Percentiles rank a stretch among this genome's conserved stretches.
Conservation (phyloP, 1,284 basidiomycete species). For the Porodaedalea pini region DNA sequence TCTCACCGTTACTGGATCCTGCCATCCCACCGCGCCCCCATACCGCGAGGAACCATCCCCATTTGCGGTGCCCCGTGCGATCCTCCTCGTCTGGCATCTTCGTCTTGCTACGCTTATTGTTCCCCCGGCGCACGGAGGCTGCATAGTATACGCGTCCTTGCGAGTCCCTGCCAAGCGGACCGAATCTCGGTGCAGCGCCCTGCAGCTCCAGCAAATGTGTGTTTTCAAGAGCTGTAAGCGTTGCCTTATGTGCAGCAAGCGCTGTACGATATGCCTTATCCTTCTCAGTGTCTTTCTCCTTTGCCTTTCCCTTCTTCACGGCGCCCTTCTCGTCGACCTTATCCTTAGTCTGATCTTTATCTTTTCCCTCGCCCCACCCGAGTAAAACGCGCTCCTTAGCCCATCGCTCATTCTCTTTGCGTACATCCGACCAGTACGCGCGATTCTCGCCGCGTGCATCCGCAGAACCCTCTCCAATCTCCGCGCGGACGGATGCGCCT, state of each 20-base stretch:
- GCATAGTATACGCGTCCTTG: constrained; percentile 39
- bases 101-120: constrained; percentile 29
- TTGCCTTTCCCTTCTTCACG: neutral
- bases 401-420: constrained; percentile 44
- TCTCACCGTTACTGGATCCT: neutral
- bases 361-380: constrained; percentile 28
- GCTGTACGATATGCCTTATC: constrained; percentile 5
- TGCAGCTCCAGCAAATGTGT: constrained; percentile 29
- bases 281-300: neutral
- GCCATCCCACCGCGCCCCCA: constrained; percentile 51
- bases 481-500: constrained; percentile 48
- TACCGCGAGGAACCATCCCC: constrained; percentile 72
- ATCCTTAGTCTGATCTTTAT: constrained; percentile 26
- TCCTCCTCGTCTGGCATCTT: constrained; percentile 44
- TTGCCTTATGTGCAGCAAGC: constrained; percentile 28
- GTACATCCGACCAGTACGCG: constrained; percentile 45
- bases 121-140: constrained; percentile 27
- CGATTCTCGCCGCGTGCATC: constrained; percentile 51
- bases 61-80: constrained; percentile 46
- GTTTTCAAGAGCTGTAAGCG: constrained; percentile 31
- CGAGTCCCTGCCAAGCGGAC: constrained; percentile 35
- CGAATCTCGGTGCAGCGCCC: constrained; percentile 32
- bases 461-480: constrained; percentile 51
- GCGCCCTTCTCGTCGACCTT: constrained; percentile 21
- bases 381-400: constrained; percentile 36